Percentiles rank a stretch among this genome's conserved stretches.
These are phyloP conservation scores for Senna tora DNA, from an alignment of 306 rosid genomes.

Conservation along the genomic window DNA sequence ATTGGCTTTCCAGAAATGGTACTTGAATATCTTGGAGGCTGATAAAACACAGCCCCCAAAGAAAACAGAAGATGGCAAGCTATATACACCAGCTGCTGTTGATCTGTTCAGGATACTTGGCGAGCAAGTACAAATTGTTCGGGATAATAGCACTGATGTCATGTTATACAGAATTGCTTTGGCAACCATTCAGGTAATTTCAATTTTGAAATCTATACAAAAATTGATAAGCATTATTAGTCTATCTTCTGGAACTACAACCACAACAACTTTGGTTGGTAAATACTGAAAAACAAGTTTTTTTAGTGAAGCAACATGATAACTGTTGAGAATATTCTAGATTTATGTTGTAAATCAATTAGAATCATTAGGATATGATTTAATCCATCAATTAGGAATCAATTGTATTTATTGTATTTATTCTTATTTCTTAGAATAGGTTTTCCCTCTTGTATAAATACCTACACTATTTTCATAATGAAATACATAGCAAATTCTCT, in stretches of 20 bases:
- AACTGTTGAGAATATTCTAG: too few relatives aligned
- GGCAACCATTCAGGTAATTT: slow-evolving; percentile 91
- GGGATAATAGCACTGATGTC: slow-evolving; percentile 94
- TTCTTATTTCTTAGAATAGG: too few relatives aligned
- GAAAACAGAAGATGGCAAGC: slow-evolving; percentile 96
- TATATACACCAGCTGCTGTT: slow-evolving; percentile 97
- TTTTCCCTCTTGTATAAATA: too few relatives aligned
- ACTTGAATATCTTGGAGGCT: slow-evolving; percentile 94
- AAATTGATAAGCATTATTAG: slow-evolving; percentile 17
- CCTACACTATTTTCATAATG: too few relatives aligned
- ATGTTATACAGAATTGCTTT: slow-evolving; percentile 92
- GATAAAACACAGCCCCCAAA: slow-evolving; percentile 96
- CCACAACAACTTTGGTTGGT: background rate
- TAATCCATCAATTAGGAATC: too few relatives aligned
- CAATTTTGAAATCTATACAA: slow-evolving; percentile 20
- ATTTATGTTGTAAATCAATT: too few relatives aligned
- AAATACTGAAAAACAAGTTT: slow-evolving; percentile 18
- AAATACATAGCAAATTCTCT: too few relatives aligned
- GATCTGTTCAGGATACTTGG: slow-evolving; percentile 97
- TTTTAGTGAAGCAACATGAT: slow-evolving; percentile 20
- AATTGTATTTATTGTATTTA: too few relatives aligned
- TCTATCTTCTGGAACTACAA: slow-evolving; percentile 4
- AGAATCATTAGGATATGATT: too few relatives aligned
- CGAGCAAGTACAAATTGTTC: slow-evolving; percentile 98
- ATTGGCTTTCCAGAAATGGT: slow-evolving; percentile 81